Conservation (phyloP, 345 rosid species). For the Populus deltoides region DNA sequence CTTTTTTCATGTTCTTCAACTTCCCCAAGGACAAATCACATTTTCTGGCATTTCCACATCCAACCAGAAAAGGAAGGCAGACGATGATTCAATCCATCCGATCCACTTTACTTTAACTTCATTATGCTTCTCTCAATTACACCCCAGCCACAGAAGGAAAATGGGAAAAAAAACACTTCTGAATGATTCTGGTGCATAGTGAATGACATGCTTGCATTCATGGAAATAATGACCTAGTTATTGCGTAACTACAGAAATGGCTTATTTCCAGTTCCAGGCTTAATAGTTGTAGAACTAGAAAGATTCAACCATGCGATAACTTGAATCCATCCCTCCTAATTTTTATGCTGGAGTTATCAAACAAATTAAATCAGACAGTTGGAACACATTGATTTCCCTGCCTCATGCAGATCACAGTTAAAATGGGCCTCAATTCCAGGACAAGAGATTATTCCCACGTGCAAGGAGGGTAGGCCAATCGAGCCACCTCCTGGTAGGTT, state of each 20-base stretch:
- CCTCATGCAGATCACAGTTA: too few species aligned
- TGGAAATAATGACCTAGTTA: background rate
- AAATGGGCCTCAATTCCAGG: too few species aligned
- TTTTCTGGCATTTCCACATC: background rate
- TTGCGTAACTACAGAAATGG: background rate
- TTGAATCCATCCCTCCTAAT: background rate
- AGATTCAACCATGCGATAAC: background rate
- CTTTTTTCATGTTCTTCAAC: background rate
- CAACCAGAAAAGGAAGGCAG: background rate
- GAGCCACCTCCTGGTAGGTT: slow-evolving; percentile 56
- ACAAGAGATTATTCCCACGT: too few species aligned
- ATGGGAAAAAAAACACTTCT: too few species aligned
- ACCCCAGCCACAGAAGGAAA: background rate
- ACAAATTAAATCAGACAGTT: too few species aligned
- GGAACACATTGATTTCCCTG: background rate
- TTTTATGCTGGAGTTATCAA: background rate
- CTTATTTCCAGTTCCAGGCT: background rate
- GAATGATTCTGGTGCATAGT: background rate
- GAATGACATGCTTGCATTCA: background rate
- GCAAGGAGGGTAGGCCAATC: slow-evolving; percentile 64
- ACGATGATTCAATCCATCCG: background rate
- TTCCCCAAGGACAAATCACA: too few species aligned
- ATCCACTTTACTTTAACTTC: background rate
- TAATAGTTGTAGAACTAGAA: background rate
- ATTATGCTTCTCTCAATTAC: background rate